phyloP scores from a whole-genome alignment of 345 rosid genomes.

The Eucalyptus decipiens region DNA sequence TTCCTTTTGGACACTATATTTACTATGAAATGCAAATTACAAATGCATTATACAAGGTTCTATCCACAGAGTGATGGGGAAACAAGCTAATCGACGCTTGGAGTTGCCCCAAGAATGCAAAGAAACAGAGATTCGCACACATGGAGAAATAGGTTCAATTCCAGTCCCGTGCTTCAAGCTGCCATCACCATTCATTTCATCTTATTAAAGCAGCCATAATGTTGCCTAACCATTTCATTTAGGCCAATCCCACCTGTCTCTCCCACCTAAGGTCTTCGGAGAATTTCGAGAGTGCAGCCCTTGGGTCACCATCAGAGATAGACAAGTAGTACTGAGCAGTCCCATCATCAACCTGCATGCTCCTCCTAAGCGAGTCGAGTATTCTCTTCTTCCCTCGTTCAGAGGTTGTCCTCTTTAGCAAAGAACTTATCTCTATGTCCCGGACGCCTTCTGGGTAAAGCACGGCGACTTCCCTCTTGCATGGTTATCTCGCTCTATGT shows the following conservation, averaged over 20 bases:
- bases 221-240: neutral
- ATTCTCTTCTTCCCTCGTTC: conserved; percentile 46
- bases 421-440: conserved; percentile 6
- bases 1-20: neutral
- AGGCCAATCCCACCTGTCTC: conserved; percentile 27
- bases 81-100: neutral
- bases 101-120: neutral
- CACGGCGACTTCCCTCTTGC: conserved; percentile 82
- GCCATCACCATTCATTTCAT: neutral
- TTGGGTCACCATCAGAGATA: conserved; percentile 63
- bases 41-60: neutral
- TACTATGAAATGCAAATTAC: neutral
- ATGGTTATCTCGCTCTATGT: conserved; percentile 61
- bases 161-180: neutral
- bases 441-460: conserved; percentile 65
- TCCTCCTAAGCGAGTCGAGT: conserved; percentile 62
- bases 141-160: neutral
- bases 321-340: conserved; percentile 79
- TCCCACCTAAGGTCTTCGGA: conserved; percentile 77
- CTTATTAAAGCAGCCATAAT: neutral
- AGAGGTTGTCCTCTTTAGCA: conserved; percentile 23
- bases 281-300: conserved; percentile 62
- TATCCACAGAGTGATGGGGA: neutral
- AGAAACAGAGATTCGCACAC: neutral
- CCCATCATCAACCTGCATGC: conserved; percentile 88